Evolutionary conservation across 352 stramenopile species (phyloP), one percentile per base, ranked within the genome.

Genomic region (Elongisporangium senticosum): DNA sequence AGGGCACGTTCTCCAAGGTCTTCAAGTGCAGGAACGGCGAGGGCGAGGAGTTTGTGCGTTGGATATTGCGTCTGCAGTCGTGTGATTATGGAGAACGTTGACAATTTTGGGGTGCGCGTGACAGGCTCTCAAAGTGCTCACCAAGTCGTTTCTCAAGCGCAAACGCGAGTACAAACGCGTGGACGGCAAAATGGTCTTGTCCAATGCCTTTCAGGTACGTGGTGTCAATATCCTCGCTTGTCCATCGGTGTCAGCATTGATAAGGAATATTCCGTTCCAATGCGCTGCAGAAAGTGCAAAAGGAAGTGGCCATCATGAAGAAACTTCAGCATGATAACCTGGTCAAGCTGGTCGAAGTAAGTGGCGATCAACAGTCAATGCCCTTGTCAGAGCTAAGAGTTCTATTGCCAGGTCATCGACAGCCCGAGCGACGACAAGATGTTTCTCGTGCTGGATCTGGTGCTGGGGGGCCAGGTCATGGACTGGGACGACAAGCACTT

Each of bases 221-320:
- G 49, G 26, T 37, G 26, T 37, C 26, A 6, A 28, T 28, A 28
- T 28, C 26, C 26, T 10, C 3, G 23, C 23, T 26, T 26, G 23
- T 51, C 13, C 48, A 51, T 51, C 47, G 47, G 17, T 51, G 3
- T 7, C 47, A 51, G 20, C 15, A 7, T 58, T 51, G n/a, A n/a
- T n/a, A n/a, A n/a, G n/a, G n/a, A n/a, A n/a, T n/a, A 28, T 1
- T 59, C 19, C 21, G 5, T 8, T 8, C 3, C 13, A 8, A 49
- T 50, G 1, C 33, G 23, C 50, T 58, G n/a, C 57, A 89, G 59
- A 91, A 93, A 63, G 79, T 93, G 39, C 77, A 89, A 55, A 83
- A 83, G 40, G 81, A 93, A 24, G 79, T 90, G 26, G 81, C 81
- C 21, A 90, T 93, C 65, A 90, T 93, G 81, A 93, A 93, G 57